Percentiles rank a stretch among this genome's conserved stretches.
These are phyloP conservation scores for Phytophthora fragariae DNA, from an alignment of 352 stramenopile genomes.

Conservation along the genomic window DNA sequence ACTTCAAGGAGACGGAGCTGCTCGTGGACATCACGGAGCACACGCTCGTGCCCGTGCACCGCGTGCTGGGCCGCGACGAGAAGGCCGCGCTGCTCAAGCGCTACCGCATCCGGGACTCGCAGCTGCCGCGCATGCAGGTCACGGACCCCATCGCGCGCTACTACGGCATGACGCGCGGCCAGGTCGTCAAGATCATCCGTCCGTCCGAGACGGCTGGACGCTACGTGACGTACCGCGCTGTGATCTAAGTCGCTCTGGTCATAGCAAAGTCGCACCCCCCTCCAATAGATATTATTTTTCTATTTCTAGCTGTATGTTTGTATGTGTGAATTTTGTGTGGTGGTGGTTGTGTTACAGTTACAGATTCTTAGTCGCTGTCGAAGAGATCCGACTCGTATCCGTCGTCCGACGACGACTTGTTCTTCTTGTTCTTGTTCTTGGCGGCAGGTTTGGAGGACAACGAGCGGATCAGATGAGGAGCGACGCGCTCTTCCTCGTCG, in stretches of 20 bases:
- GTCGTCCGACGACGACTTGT: constrained; percentile 11
- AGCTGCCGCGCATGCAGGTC: constrained; percentile 99
- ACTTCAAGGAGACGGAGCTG: constrained; percentile 99
- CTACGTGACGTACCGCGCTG: constrained; percentile 99
- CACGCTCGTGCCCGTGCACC: constrained; percentile 98
- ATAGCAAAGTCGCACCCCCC: no score
- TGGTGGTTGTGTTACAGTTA: background rate
- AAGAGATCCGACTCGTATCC: constrained; percentile 70
- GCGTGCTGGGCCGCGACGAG: constrained; percentile 96
- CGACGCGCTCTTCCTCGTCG: constrained; percentile 68
- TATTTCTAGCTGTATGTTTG: constrained; percentile 1
- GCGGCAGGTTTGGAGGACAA: background rate
- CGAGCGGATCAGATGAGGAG: constrained; percentile 49
- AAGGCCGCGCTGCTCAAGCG: constrained; percentile 98
- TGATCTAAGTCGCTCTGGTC: constrained; percentile 87
- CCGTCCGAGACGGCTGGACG: constrained; percentile 98
- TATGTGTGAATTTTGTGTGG: background rate
- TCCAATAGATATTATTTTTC: constrained; percentile 18
- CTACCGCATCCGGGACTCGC: constrained; percentile 99
- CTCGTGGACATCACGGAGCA: constrained; percentile 99
- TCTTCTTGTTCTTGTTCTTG: constrained; percentile 4
- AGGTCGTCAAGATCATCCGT: constrained; percentile 99
- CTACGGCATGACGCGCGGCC: constrained; percentile 95
- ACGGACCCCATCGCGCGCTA: constrained; percentile 99
- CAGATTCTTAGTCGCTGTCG: constrained; percentile 53